Evolutionary conservation across 2,329 filamentous ascomycete genomes (phyloP), one percentile per base, ranked within the genome.

Genomic region (Pseudonectria foliicola): DNA sequence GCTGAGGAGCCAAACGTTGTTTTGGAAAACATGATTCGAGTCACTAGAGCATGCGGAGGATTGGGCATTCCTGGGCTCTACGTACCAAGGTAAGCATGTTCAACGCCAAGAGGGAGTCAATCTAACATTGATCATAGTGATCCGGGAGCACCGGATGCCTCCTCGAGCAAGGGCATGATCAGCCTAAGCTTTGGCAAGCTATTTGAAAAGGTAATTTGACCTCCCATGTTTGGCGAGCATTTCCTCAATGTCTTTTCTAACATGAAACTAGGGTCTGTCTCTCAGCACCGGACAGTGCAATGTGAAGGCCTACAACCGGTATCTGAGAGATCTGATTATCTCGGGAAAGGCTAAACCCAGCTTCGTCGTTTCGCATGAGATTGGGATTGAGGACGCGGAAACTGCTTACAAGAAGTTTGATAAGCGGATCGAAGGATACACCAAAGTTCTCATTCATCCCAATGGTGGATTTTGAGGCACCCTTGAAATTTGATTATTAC

Each of bases 291-390:
- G 77, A 0, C 76, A 82, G 50, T 82, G 77, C 59, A 82, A 82
- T 42, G 77, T 82, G 45, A 82, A 82, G 57, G 63, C 71, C 1
- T 82, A 82, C 56, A 82, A 82, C 52, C 65, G 77, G 15, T 79
- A 82, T 48, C 57, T 82, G 26, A 67, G 78, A 10, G 77, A 82
- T 41, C 61, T 83, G 48, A 82, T 82, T 46, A 74, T 82, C 28
- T 60, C 73, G 1, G 77, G 78, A 3, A 71, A 70, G 39, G 79
- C 78, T 1, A 80, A 78, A 54, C 79, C 79, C 4, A 77, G 70
- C 37, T 83, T 82, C 45, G 76, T 82, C 2, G 75, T 82, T 6
- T 77, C 71, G 2, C 77, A 82, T 43, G 75, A 81, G 49, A 73
- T 82, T 38, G 64, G 62, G 8, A 70, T 83, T 14, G 76, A 81